Evolutionary conservation across 306 rosid species (phyloP).

Genomic region (Quercus alba): DNA sequence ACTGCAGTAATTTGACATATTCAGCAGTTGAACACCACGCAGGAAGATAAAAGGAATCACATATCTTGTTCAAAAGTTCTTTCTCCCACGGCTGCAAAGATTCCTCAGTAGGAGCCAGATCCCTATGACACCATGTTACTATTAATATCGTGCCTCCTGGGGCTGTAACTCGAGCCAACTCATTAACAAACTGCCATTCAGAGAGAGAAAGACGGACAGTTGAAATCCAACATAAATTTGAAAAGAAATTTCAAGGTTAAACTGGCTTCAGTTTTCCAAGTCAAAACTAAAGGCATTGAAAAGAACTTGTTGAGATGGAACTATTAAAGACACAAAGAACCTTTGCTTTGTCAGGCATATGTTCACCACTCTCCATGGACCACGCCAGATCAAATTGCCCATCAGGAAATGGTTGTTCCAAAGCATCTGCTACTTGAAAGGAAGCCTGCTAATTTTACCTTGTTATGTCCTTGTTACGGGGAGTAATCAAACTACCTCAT

Average conservation of each 20-base stretch:
- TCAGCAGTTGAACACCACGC: slow-evolving; percentile 93
- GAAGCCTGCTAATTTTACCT: slow-evolving; percentile 43
- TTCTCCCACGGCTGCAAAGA: slow-evolving; percentile 68
- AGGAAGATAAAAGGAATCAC: slow-evolving; percentile 80
- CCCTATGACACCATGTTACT: slow-evolving; percentile 96
- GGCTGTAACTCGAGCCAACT: slow-evolving; percentile 87
- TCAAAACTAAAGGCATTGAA: background rate
- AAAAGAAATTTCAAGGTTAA: background rate
- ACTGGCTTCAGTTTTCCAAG: background rate
- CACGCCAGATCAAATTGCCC: slow-evolving; percentile 78
- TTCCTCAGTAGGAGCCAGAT: slow-evolving; percentile 61
- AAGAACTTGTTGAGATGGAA: background rate
- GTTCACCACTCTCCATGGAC: slow-evolving; percentile 99
- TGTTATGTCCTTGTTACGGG: too few relatives aligned
- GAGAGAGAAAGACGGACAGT: background rate
- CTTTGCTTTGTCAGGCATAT: slow-evolving; percentile 96
- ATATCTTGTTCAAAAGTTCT: slow-evolving; percentile 64
- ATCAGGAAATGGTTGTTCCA: slow-evolving; percentile 76
- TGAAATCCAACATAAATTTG: background rate
- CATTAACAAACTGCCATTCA: slow-evolving; percentile 64
- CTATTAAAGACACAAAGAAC: slow-evolving; percentile 11
- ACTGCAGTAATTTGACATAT: slow-evolving; percentile 55
- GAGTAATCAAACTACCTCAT: background rate
- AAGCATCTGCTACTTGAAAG: slow-evolving; percentile 84
- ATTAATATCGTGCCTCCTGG: slow-evolving; percentile 78